A percentile compares a stretch with the other conserved stretches of the same genome.
Conservation (phyloP, 768 basidiomycete genomes). For the Xerocomellus intermedius region DNA sequence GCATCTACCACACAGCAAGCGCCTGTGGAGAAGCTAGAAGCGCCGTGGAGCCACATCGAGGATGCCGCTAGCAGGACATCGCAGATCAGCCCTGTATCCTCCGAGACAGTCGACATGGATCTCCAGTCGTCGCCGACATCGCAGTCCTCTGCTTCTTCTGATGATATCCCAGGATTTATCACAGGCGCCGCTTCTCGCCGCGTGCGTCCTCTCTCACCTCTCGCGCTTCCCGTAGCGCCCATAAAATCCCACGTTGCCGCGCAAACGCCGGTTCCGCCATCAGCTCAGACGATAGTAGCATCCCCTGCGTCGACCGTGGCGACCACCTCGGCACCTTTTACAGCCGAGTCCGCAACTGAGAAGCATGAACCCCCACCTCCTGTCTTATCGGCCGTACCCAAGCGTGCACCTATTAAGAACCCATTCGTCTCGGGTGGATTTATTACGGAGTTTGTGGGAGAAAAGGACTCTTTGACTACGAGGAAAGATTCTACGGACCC, state of each 20-base stretch:
- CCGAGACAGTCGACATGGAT: slow-evolving; percentile 35
- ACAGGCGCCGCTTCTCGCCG: slow-evolving; percentile 31
- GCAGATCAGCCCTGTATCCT: slow-evolving; percentile 32
- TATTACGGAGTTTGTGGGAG: slow-evolving; percentile 43
- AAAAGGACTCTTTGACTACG: slow-evolving; percentile 20
- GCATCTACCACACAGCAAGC: slow-evolving; percentile 18
- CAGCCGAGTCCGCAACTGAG: slow-evolving; percentile 6
- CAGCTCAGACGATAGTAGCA: slow-evolving; percentile 16
- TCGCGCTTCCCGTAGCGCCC: slow-evolving; percentile 20
- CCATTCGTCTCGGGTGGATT: slow-evolving; percentile 55
- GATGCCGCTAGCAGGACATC: slow-evolving; percentile 29
- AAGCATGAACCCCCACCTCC: slow-evolving; percentile 9
- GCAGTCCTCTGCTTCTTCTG: slow-evolving; percentile 19
- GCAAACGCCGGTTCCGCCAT: slow-evolving; percentile 14
- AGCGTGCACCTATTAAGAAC: slow-evolving; percentile 32
- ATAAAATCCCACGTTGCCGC: slow-evolving; percentile 5
- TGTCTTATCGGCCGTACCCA: slow-evolving; percentile 1
- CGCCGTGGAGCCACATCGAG: slow-evolving; percentile 21
- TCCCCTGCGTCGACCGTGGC: slow-evolving; percentile 20
- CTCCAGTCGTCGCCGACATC: slow-evolving; percentile 35
- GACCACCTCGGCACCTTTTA: slow-evolving; percentile 7
- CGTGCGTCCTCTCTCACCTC: slow-evolving; percentile 23
- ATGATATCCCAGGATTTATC: slow-evolving; percentile 35
- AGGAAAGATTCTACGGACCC: slow-evolving; percentile 23
- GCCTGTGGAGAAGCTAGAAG: slow-evolving; percentile 14